Base-by-base conservation (phyloP, 2,329 filamentous ascomycete species). In the Penicillium sclerotiorum region DNA sequence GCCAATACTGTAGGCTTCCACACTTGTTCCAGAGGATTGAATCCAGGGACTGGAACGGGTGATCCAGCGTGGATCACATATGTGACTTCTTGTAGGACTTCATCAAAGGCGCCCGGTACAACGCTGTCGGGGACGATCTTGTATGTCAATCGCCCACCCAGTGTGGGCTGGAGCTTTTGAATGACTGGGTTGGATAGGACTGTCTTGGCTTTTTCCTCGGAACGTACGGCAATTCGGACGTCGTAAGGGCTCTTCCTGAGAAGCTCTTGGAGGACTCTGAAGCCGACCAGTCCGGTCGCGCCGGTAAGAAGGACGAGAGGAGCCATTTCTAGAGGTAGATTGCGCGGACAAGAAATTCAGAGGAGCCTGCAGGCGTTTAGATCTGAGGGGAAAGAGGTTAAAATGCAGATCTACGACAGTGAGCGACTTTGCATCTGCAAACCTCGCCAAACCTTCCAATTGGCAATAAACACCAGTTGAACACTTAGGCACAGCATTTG, bases 51-150 rank as follows among this genome's bases (percentile, higher is more conserved):
- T n/a, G 35, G 35, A 37, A 58, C 28, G 8, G 57, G 58, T 2
- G 55, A 52, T 9, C 47, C 58, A 6, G 43, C 27, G 38, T 59
- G 55, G 30, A 58, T 45, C 11, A 61, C 25, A 30, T 56, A 58
- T 15, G 30, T 44, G 17, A 55, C 42, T 20, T 43, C 49, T 15
- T 50, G 11, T 2, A 58, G 20, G 3, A 45, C 50, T 18, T 37
- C 36, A 13, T 53, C 28, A 25, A 58, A 59, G 5, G 50, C 53
- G 8, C 32, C 27, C 7, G 22, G 22, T 11, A 8, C 13, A 22
- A 39, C 2, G 40, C 43, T 37, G 25, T 54, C 55, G 5, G 52
- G 41, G 13, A 50, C 33, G 12, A 50, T 12, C 8, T 17, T 25
- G 9, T 8, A 33, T 17, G 32, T 21, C 22, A 45, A 21, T 37